Evolutionary conservation across 768 basidiomycete species (phyloP).

Genomic region (Phlebiopsis flavidoalba): DNA sequence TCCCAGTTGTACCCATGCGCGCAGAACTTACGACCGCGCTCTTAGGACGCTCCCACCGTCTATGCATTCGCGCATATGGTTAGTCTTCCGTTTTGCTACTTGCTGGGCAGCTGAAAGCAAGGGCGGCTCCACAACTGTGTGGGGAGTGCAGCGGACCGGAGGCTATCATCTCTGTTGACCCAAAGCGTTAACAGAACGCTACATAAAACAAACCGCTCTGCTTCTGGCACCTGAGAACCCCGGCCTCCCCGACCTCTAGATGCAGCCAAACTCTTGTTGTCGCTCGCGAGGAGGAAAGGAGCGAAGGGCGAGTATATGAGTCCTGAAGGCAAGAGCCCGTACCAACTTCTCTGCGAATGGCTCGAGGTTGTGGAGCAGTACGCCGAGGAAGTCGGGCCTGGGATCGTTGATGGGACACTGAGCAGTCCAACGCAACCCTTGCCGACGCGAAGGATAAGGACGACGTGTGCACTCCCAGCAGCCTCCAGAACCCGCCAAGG

Average conservation of each 20-base stretch:
- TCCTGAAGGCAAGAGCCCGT: slow-evolving; percentile 91
- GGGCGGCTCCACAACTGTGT: slow-evolving; percentile 77
- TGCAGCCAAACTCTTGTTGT: slow-evolving; percentile 86
- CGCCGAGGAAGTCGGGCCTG: slow-evolving; percentile 87
- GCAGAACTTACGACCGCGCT: slow-evolving; percentile 91
- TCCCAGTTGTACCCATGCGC: slow-evolving; percentile 88
- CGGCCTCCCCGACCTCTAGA: slow-evolving; percentile 77
- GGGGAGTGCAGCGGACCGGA: slow-evolving; percentile 78
- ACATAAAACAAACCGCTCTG: slow-evolving; percentile 59
- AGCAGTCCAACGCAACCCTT: slow-evolving; percentile 46
- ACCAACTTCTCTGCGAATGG: slow-evolving; percentile 90
- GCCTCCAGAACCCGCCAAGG: slow-evolving; percentile 36
- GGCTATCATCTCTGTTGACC: slow-evolving; percentile 84
- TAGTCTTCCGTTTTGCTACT: slow-evolving; percentile 83
- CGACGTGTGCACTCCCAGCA: slow-evolving; percentile 13
- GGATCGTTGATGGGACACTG: slow-evolving; percentile 64
- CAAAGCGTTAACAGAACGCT: slow-evolving; percentile 76
- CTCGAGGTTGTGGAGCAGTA: slow-evolving; percentile 87
- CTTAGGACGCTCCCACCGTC: slow-evolving; percentile 91
- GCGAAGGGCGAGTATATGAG: slow-evolving; percentile 78
- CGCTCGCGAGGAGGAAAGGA: slow-evolving; percentile 72
- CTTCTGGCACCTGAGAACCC: slow-evolving; percentile 48
- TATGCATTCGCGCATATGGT: slow-evolving; percentile 89
- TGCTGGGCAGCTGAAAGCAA: slow-evolving; percentile 86
- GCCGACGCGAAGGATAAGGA: slow-evolving; percentile 44